Percentiles rank a stretch among this genome's conserved stretches.
Conservation (phyloP, 2,329 filamentous ascomycete species). For the Thermothelomyces thermophilus region DNA sequence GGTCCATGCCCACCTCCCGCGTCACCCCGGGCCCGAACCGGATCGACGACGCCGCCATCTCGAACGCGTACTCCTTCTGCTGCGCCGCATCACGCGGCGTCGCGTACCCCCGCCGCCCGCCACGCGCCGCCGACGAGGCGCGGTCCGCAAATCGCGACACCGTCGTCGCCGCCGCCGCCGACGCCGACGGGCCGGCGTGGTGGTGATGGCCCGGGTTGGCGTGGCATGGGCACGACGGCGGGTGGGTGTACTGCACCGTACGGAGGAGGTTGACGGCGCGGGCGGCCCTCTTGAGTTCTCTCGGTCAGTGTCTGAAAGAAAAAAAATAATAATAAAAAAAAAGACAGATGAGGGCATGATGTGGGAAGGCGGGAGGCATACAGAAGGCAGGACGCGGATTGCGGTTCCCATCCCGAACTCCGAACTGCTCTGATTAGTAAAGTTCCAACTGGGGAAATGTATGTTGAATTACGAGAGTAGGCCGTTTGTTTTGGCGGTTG, state of each 20-base stretch:
- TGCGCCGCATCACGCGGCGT: conserved; percentile 65
- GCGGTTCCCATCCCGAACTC: conserved; percentile 23
- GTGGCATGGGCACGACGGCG: conserved; percentile 85
- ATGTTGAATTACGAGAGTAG: too few relatives aligned
- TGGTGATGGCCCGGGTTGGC: conserved; percentile 79
- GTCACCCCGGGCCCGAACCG: conserved; percentile 90
- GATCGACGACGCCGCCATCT: conserved; percentile 94
- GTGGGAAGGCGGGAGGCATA: too few relatives aligned
- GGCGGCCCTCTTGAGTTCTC: conserved; percentile 43
- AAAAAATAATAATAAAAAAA: neutral
- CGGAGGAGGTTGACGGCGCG: conserved; percentile 68
- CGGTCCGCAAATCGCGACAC: conserved; percentile 44
- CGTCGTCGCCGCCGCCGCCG: conserved; percentile 30
- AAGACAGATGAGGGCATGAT: too few relatives aligned
- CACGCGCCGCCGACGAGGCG: conserved; percentile 5
- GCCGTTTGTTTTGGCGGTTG: too few relatives aligned
- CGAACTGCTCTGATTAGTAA: too few relatives aligned
- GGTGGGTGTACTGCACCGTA: conserved; percentile 86
- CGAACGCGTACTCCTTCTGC: conserved; percentile 95
- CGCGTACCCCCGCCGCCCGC: conserved; percentile 50
- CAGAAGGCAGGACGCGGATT: conserved; percentile 27
- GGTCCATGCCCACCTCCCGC: conserved; percentile 96
- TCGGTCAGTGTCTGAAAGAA: neutral
- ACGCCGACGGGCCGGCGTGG: conserved; percentile 39
- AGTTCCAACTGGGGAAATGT: too few relatives aligned